Evolutionary conservation across 129 eudicot genomes (phyloP).

Genomic region (Dittrichia graveolens): DNA sequence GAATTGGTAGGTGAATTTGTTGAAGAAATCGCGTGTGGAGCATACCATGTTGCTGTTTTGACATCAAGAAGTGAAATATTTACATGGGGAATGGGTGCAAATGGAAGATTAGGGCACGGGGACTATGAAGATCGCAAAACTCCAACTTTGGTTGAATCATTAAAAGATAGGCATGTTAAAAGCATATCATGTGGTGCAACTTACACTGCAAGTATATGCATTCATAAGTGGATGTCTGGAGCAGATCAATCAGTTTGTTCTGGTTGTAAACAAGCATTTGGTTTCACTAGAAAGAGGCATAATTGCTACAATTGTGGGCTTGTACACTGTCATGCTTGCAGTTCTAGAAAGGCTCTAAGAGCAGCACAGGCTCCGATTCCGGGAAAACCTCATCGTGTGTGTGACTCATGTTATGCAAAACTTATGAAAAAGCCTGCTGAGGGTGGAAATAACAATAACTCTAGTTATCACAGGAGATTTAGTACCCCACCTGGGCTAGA

Average conservation of each 20-base stretch:
- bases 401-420: conserved; percentile 69
- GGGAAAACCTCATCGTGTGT: conserved; percentile 83
- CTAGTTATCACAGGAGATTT: conserved; percentile 35
- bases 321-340: conserved; percentile 83
- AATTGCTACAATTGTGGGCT: conserved; percentile 83
- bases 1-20: conserved; percentile 78
- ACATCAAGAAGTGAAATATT: conserved; percentile 80
- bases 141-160: conserved; percentile 72
- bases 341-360: conserved; percentile 68
- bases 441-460: conserved; percentile 26
- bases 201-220: conserved; percentile 74
- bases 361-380: conserved; percentile 93
- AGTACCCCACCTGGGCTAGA: conserved; percentile 49
- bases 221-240: conserved; percentile 89
- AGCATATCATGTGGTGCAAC: conserved; percentile 77
- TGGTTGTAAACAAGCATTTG: conserved; percentile 84
- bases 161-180: conserved; percentile 70
- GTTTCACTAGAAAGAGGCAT: conserved; percentile 82
- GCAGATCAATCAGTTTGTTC: conserved; percentile 76
- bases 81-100: conserved; percentile 88
- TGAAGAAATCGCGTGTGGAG: conserved; percentile 82
- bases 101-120: conserved; percentile 87
- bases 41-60: conserved; percentile 65
- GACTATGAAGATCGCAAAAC: conserved; percentile 64
- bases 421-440: conserved; percentile 54